These are phyloP conservation scores for Exophiala phaeomuriformis DNA, from an alignment of 2,329 filamentous ascomycete genomes.

Conservation along the genomic window DNA sequence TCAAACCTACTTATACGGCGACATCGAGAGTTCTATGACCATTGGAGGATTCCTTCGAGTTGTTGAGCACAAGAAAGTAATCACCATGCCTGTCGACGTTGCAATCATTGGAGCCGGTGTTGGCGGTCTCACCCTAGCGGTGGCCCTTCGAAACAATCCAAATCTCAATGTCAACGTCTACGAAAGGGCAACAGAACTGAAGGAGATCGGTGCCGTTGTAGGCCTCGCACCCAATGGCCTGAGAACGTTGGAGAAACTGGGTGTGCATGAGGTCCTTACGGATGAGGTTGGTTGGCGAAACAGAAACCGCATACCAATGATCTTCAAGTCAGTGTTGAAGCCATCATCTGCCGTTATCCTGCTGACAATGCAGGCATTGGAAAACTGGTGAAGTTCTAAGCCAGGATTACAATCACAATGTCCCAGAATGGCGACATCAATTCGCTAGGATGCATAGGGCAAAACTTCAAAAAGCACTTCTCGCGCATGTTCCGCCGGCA, in stretches of 20 bases:
- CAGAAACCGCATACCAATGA: conserved; percentile 41
- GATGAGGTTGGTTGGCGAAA: conserved; percentile 36
- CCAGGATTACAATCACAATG: conserved; percentile 37
- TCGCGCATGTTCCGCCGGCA: conserved; percentile 39
- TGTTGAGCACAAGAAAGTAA: not conserved
- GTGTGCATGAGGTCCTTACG: conserved; percentile 41
- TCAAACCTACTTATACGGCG: no score
- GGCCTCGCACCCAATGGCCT: conserved; percentile 48
- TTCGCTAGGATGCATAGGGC: conserved; percentile 44
- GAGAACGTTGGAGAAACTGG: conserved; percentile 46
- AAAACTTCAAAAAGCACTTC: conserved; percentile 45
- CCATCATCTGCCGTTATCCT: no score
- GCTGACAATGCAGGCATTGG: conserved; percentile 30
- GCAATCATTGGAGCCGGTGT: conserved; percentile 48
- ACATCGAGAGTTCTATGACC: no score
- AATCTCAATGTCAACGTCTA: conserved; percentile 40
- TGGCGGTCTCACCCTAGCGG: conserved; percentile 43
- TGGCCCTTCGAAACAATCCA: conserved; percentile 38
- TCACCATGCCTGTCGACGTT: conserved; percentile 31
- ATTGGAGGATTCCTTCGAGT: not conserved
- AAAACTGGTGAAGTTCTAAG: conserved; percentile 30
- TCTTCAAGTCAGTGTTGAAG: conserved; percentile 33
- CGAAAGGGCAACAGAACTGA: conserved; percentile 43
- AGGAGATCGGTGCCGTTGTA: conserved; percentile 45
- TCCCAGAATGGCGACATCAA: conserved; percentile 35